Evolutionary conservation across 768 basidiomycete genomes (phyloP), one percentile per base, ranked within the genome.

Genomic region (Ramaria sp.): DNA sequence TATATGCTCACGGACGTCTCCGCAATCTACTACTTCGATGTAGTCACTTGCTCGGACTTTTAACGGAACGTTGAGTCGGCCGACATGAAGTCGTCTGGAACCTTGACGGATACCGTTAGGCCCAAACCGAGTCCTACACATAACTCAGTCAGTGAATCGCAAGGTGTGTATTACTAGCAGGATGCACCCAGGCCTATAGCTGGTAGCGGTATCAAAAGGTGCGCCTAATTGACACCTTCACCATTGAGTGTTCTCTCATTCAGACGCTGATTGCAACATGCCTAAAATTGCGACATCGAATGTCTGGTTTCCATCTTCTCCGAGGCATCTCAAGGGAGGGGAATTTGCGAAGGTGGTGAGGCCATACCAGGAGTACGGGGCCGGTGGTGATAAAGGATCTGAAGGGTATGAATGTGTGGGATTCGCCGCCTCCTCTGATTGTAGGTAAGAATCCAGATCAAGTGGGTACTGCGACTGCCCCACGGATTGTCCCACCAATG

Each of bases 31-130:
- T 12, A 67, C 61, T 15, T 64, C 57, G 5, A 67, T 62, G 5
- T 18, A 47, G n/a, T 47, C 45, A 44, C 55, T 65, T 9, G 64
- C 48, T 10, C 65, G 62, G 13, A 63, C 57, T 27, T 64, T 64
- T 56, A 62, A 59, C 2, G 62, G 62, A 12, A 67, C 65, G 47
- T 68, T 66, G 58, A 67, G 65, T 39, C 63, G 57, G 16, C 62
- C 60, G n/a, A 67, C 52, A 18, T 62, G 58, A 6, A 66, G 55
- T 3, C 66, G 66, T 25, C 45, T 47, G 9, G 66, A 61, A 7
- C 66, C 67, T 57, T 66, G 62, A 25, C 66, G 66, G 52, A 67
- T 69, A 10, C 65, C 66, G 32, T 66, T 67, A 15, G 66, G 66
- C 0, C 67, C 67, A 34, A 69, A 69, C 3, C 66, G 63, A 25